Conservation (phyloP, 176 grass and related monocot species). For the Oryza glaberrima region DNA sequence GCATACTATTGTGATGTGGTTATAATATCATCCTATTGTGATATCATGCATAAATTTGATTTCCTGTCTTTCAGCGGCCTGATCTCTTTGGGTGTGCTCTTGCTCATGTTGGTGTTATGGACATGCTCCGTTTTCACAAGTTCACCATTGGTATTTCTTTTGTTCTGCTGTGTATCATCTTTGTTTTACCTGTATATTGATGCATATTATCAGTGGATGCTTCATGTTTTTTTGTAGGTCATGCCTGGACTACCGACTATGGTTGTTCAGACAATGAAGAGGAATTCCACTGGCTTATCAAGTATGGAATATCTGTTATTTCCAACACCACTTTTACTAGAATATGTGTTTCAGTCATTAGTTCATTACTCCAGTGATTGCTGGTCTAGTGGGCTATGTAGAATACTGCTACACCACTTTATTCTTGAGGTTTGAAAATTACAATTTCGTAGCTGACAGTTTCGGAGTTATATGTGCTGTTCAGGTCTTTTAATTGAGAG, state of each 20-base stretch:
- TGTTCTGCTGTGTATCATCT: conserved; percentile 17
- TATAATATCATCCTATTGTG: not conserved
- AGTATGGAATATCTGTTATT: conserved; percentile 55
- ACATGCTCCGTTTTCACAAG: conserved; percentile 98
- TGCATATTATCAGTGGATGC: conserved; percentile 20
- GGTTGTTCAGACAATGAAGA: conserved; percentile 89
- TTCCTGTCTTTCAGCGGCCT: conserved; percentile 60
- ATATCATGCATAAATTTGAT: conserved; percentile 32
- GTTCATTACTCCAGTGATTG: not conserved
- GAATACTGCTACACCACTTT: not conserved
- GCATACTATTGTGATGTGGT: too few relatives aligned
- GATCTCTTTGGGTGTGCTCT: conserved; percentile 96
- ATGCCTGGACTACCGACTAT: conserved; percentile 99
- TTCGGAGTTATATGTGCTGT: not conserved
- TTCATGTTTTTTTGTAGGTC: conserved; percentile 60
- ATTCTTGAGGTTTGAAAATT: not conserved
- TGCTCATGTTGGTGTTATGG: conserved; percentile 97
- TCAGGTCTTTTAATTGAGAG: not conserved
- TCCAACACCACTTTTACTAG: not conserved
- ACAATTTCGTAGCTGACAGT: not conserved
- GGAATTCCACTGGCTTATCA: conserved; percentile 87
- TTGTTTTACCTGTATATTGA: conserved; percentile 24
- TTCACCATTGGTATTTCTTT: conserved; percentile 82
- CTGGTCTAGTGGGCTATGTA: not conserved
- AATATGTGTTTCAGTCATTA: conserved; percentile 1